Conservation (phyloP, 2,329 filamentous ascomycete species). For the Coniella vitis region DNA sequence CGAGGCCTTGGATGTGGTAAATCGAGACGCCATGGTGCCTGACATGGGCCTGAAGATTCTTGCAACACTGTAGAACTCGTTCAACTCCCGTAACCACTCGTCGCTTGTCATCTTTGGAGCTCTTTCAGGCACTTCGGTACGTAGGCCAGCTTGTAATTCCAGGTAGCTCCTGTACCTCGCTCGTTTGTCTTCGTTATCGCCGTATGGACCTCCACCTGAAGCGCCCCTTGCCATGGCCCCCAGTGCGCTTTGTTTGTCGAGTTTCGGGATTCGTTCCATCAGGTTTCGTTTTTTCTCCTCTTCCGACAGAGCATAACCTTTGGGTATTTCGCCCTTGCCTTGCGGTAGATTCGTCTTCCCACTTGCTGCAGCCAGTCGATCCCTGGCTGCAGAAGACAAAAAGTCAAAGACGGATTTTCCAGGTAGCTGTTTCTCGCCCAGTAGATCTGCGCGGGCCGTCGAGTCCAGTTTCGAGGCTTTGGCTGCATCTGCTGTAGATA, state of each 20-base stretch:
- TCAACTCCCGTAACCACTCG: conserved; percentile 74
- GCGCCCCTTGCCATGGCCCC: conserved; percentile 61
- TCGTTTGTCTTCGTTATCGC: conserved; percentile 72
- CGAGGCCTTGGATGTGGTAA: conserved; percentile 62
- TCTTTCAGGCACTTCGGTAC: conserved; percentile 31
- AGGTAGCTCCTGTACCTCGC: conserved; percentile 77
- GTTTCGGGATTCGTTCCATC: conserved; percentile 51
- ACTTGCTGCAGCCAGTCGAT: conserved; percentile 67
- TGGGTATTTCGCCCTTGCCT: conserved; percentile 67
- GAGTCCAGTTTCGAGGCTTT: conserved; percentile 71
- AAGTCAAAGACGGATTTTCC: conserved; percentile 97
- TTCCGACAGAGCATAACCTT: conserved; percentile 55
- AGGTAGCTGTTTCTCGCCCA: conserved; percentile 75
- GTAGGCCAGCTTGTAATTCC: conserved; percentile 66
- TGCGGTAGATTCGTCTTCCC: conserved; percentile 72
- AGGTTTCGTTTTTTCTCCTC: conserved; percentile 54
- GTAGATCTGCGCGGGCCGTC: conserved; percentile 65
- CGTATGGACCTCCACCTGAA: conserved; percentile 70
- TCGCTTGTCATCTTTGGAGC: conserved; percentile 43
- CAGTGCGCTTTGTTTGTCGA: conserved; percentile 60
- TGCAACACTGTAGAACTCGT: conserved; percentile 62
- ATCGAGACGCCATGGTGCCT: conserved; percentile 86
- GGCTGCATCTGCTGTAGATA: conserved; percentile 70
- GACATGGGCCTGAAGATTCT: conserved; percentile 85
- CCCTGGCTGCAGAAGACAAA: conserved; percentile 69